Evolutionary conservation across 371 early-diverging fungal genomes (phyloP), one percentile per base, ranked within the genome.

Genomic region (Mortierella sp.): DNA sequence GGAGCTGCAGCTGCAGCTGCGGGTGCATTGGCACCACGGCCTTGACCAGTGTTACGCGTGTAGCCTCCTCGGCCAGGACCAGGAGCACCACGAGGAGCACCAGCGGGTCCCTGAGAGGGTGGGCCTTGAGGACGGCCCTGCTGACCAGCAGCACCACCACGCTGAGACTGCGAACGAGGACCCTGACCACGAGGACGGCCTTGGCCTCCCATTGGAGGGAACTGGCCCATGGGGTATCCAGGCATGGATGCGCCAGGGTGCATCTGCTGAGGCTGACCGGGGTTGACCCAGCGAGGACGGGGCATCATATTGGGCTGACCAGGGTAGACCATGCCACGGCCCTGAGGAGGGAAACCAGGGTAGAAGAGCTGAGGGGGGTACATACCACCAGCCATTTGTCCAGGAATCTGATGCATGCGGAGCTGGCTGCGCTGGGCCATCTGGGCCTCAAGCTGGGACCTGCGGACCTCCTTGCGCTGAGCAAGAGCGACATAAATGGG

Each of bases 401-500:
- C 77, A 17, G 67, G 69, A 53, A 80, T 82, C 74, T 86, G 81
- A 78, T 85, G 85, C 85, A 86, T 81, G 78, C 91, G 91, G 80
- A 93, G 85, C 83, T 93, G 92, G 81, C 83, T 90, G 60, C 97
- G 92, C 85, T 96, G 95, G 68, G 92, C 90, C 82, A 95, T 92
- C 84, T 97, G 97, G 29, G 95, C 94, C 81, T 97, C 95, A 72
- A 97, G 88, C 82, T 95, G 95, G 34, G 88, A 87, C 64, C 93
- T 90, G 67, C 99, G 94, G 71, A 92, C 93, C 73, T 98, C 99
- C 87, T 96, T 95, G 79, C 97, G 95, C 85, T 98, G 99, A 57
- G 98, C 97, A 50, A 97, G 88, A 58, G 96, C 97, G 58, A 98
- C 98, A 71, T 98, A 98, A 80, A 98, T 91, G 53, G 99, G 99